phyloP scores from a whole-genome alignment of 352 stramenopile genomes.

The Phytophthora aleatoria region DNA sequence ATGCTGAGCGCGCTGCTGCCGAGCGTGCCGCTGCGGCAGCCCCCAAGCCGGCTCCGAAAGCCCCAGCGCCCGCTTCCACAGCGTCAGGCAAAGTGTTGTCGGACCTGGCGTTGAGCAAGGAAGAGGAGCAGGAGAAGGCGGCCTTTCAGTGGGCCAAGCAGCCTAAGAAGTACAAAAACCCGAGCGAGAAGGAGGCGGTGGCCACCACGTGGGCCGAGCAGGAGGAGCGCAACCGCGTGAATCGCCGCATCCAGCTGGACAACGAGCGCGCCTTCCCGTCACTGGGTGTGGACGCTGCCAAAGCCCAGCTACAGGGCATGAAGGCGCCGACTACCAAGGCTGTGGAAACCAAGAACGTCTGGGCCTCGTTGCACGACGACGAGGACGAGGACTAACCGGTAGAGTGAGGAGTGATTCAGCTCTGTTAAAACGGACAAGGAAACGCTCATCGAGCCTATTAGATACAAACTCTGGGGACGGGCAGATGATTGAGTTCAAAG shows the following conservation, averaged over 20 bases:
- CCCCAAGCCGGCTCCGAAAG: slow-evolving; percentile 20
- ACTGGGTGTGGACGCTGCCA: slow-evolving; percentile 56
- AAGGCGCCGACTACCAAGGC: slow-evolving; percentile 62
- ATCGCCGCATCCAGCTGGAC: slow-evolving; percentile 64
- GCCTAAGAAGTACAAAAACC: slow-evolving; percentile 86
- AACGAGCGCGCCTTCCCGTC: slow-evolving; percentile 83
- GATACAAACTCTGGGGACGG: background rate
- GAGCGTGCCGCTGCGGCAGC: slow-evolving; percentile 29
- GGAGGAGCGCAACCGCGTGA: slow-evolving; percentile 68
- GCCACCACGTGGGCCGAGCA: slow-evolving; percentile 75
- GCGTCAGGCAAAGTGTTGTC: slow-evolving; percentile 60
- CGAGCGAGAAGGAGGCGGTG: slow-evolving; percentile 54
- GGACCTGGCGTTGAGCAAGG: slow-evolving; percentile 66
- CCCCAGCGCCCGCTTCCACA: slow-evolving; percentile 7
- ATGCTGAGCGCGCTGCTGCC: slow-evolving; percentile 31
- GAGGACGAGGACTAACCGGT: slow-evolving; percentile 57
- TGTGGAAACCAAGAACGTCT: slow-evolving; percentile 78
- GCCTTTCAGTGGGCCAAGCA: slow-evolving; percentile 85
- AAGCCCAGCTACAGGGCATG: slow-evolving; percentile 65
- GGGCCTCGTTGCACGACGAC: slow-evolving; percentile 68
- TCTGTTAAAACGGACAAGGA: too few relatives aligned
- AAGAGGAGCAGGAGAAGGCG: slow-evolving; percentile 48
- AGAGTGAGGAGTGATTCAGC: background rate
- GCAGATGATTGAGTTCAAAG: background rate
- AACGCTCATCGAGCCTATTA: background rate